phyloP scores from a whole-genome alignment of 75 land plant genomes.

The Picea sitchensis region DNA sequence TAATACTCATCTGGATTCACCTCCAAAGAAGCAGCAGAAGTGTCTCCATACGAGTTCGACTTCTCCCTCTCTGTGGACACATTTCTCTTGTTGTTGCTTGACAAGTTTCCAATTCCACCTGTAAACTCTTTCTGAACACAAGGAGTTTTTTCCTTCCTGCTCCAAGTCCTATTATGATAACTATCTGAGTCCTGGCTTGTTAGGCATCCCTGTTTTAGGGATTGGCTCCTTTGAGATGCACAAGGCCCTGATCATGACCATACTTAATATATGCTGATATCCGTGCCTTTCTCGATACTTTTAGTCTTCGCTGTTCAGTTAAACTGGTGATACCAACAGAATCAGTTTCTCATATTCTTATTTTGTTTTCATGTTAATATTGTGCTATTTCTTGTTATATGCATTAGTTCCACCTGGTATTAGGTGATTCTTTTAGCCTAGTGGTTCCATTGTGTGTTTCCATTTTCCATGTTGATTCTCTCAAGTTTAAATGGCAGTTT shows the following conservation, averaged over 20 bases:
- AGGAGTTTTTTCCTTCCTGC: too few relatives aligned
- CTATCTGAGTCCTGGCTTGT: too few relatives aligned
- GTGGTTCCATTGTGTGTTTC: not conserved
- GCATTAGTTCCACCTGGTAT: not conserved
- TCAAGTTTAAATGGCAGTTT: not conserved
- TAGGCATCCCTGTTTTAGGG: not conserved
- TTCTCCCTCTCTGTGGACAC: too few relatives aligned
- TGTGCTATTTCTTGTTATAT: not conserved
- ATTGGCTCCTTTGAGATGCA: not conserved
- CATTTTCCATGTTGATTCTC: not conserved
- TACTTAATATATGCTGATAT: not conserved
- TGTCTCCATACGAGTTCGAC: too few relatives aligned
- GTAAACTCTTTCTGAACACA: too few relatives aligned
- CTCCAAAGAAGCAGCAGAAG: too few relatives aligned
- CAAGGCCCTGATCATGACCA: not conserved
- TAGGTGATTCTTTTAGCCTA: too few relatives aligned
- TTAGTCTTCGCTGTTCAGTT: not conserved
- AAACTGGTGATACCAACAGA: not conserved
- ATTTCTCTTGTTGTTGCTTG: too few relatives aligned
- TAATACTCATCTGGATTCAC: too few relatives aligned
- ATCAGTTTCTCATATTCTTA: not conserved
- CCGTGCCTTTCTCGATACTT: not conserved
- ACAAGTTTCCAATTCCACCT: too few relatives aligned
- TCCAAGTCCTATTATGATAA: too few relatives aligned
- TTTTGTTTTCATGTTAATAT: not conserved